Evolutionary conservation across 306 rosid species (phyloP).

Genomic region (Parietaria judaica): DNA sequence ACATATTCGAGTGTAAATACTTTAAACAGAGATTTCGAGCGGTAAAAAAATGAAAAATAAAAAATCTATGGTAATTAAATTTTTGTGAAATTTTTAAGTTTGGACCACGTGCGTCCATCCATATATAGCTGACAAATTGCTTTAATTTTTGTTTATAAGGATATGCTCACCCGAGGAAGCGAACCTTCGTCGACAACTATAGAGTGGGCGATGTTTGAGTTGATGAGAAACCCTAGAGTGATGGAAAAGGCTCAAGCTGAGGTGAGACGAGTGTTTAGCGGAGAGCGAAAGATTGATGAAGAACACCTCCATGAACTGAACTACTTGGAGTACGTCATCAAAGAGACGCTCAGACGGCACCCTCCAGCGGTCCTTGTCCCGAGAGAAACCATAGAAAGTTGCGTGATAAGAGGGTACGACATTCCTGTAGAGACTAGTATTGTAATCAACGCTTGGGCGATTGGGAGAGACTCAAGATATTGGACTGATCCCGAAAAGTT

Average conservation of each 20-base stretch:
- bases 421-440: conserved; percentile 20
- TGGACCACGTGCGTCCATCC: no score
- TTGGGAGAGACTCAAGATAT: conserved; percentile 29
- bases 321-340: conserved; percentile 9
- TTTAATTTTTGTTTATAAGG: background rate
- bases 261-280: conserved; percentile 11
- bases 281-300: conserved; percentile 9
- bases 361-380: conserved; percentile 19
- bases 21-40: no score
- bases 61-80: no score
- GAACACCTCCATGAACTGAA: conserved; percentile 11
- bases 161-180: background rate
- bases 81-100: no score
- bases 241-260: conserved; percentile 29
- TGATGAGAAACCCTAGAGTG: conserved; percentile 17
- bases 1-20: no score
- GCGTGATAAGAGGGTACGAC: conserved; percentile 22
- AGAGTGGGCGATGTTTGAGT: conserved; percentile 13
- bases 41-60: no score
- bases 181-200: background rate
- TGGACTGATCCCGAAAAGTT: conserved; percentile 9
- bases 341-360: conserved; percentile 14
- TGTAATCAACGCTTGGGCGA: conserved; percentile 3
- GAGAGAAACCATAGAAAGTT: conserved; percentile 20
- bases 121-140: no score